Percentiles rank a stretch among this genome's conserved stretches.
Conservation (phyloP, 2,329 filamentous ascomycete genomes). For the Gnomoniopsis sp. region DNA sequence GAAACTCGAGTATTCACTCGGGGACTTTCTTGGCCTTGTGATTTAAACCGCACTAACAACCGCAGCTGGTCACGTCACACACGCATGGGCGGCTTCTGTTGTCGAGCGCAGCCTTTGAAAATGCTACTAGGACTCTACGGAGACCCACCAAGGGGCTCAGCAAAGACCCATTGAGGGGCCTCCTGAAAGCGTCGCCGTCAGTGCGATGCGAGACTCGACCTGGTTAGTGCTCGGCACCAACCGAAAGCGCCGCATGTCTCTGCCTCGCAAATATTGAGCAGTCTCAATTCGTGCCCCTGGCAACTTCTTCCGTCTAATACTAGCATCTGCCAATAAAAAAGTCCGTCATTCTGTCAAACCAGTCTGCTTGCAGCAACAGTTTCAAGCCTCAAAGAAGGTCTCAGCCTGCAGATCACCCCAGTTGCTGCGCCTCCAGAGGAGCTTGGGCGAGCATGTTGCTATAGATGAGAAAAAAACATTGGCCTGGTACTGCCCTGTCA, state of each 20-base stretch:
- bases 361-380: conserved; percentile 25
- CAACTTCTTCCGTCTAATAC: background rate
- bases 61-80: background rate
- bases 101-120: background rate
- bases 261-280: background rate
- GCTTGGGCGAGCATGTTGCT: background rate
- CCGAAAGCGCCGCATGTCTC: background rate
- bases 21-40: conserved; percentile 1
- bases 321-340: background rate
- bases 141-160: background rate
- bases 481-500: conserved; percentile 20
- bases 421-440: conserved; percentile 26
- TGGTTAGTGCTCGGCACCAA: background rate
- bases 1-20: background rate
- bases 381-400: conserved; percentile 38
- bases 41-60: conserved; percentile 4
- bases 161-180: background rate
- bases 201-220: background rate
- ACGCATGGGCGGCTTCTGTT: background rate
- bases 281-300: background rate
- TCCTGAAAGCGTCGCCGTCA: background rate
- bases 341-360: background rate
- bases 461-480: conserved; percentile 12
- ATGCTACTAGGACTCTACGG: background rate
- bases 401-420: conserved; percentile 39